Base-by-base conservation (phyloP, 495 filamentous ascomycete genomes). In the Trypethelium eluteriae region DNA sequence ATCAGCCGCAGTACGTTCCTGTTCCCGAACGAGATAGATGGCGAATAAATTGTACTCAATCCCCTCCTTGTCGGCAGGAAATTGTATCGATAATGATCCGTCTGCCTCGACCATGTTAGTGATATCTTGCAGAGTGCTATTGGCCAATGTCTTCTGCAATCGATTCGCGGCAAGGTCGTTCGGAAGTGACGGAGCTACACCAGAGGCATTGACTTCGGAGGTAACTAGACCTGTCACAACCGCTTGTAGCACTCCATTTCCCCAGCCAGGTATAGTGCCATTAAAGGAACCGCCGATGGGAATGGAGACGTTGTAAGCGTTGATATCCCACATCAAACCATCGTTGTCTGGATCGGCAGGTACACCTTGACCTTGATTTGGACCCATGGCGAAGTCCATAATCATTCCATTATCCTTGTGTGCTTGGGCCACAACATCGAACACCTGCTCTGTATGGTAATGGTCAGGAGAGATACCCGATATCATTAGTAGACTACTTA, bases 291-390 rank as follows among this genome's bases (percentile, higher is more conserved):
- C 76, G 36, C 67, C 72, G 0, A 71, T 10, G 1, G 73, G 64
- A 16, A 76, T 65, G 2, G 63, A 66, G 6, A 72, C 70, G 46
- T 75, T 74, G 57, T 59, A 75, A 4, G 74, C 64, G 69, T 74
- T 74, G 70, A 81, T 66, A 69, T 80, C 73, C 77, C 79, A 75
- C 49, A 74, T 70, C 36, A 81, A 62, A 5, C 76, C 72, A 56
- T 76, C 70, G 67, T 75, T 65, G 65, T 71, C 63, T 14, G 62
- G 18, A 7, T 66, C 53, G 1, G 77, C 75, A 6, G 82, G 82
- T n/a, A 83, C 79, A 53, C 82, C 81, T 49, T 78, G 74, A 6
- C 78, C 82, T 66, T 79, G 77, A 68, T 79, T 80, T 0, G 82
- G 76, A 3, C 82, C 82, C 10, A 83, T 36, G 0, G 80, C 69